phyloP scores from a whole-genome alignment of 805 yeast species.

The Candida parachauliodes region DNA sequence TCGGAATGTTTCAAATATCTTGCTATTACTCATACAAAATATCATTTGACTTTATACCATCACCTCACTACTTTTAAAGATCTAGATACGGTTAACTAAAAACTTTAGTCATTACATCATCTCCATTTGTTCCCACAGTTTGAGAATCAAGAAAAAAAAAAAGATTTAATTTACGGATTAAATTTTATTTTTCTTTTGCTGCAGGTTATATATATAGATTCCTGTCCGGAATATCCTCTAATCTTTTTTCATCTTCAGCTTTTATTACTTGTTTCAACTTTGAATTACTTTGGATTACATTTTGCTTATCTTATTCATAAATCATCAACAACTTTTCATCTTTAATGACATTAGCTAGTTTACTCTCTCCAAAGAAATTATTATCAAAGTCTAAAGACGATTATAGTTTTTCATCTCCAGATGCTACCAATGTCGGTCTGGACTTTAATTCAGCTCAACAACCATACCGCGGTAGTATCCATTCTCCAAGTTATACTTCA shows the following conservation, averaged over 20 bases:
- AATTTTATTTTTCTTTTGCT: too few species aligned
- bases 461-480: slow-evolving; percentile 6
- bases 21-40: too few species aligned
- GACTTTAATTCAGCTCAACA: too few species aligned
- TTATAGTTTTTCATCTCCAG: neutral
- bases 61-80: too few species aligned
- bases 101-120: too few species aligned
- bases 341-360: slow-evolving; percentile 2
- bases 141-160: too few species aligned
- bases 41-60: too few species aligned
- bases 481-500: slow-evolving; percentile 4
- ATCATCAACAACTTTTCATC: neutral
- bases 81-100: too few species aligned
- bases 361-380: slow-evolving; percentile 3
- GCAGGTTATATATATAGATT: neutral
- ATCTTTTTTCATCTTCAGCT: neutral
- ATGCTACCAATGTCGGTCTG: too few species aligned
- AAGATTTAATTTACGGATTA: neutral
- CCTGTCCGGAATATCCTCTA: slow-evolving; percentile 1
- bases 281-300: neutral
- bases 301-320: neutral
- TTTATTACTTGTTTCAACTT: neutral
- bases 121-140: too few species aligned
- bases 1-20: too few species aligned
- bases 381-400: slow-evolving; percentile 3